phyloP scores from a whole-genome alignment of 2,329 filamentous ascomycete species.

The Kalmusia sp. region DNA sequence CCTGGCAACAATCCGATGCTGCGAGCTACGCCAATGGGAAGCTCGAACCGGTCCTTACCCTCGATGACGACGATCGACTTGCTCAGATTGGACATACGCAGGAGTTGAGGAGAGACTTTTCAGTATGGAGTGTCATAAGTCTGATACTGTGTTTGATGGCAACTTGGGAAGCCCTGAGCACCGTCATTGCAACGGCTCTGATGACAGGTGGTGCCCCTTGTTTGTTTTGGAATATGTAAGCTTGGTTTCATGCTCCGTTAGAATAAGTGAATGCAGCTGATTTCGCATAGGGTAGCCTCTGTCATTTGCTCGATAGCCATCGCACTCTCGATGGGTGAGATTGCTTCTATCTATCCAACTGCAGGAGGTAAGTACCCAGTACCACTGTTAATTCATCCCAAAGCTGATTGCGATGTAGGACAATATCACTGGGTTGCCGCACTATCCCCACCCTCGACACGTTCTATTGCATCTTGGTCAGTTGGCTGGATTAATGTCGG shows the following conservation, averaged over 20 bases:
- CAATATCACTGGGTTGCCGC: constrained; percentile 42
- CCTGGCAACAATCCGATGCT: background rate
- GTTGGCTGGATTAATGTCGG: constrained; percentile 54
- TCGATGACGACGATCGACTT: constrained; percentile 21
- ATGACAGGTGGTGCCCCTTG: constrained; percentile 56
- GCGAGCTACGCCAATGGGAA: background rate
- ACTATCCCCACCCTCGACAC: constrained; percentile 45
- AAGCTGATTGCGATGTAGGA: constrained; percentile 60
- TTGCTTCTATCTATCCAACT: constrained; percentile 76
- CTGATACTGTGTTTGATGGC: constrained; percentile 59
- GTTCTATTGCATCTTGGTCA: constrained; percentile 49
- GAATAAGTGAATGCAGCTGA: background rate
- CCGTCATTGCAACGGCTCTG: constrained; percentile 55
- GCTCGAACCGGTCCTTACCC: background rate
- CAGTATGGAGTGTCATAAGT: constrained; percentile 53
- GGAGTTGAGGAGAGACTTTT: constrained; percentile 47
- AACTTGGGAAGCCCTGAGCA: constrained; percentile 59
- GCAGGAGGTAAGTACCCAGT: constrained; percentile 54
- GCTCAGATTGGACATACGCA: constrained; percentile 30
- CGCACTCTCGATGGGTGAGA: constrained; percentile 72
- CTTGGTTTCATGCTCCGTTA: background rate
- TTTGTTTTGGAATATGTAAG: constrained; percentile 55
- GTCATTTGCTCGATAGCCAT: constrained; percentile 67
- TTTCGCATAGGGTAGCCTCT: constrained; percentile 47
- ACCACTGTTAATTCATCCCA: no score